phyloP scores from a whole-genome alignment of 305 asterid genomes.

The Ruellia speciosa region DNA sequence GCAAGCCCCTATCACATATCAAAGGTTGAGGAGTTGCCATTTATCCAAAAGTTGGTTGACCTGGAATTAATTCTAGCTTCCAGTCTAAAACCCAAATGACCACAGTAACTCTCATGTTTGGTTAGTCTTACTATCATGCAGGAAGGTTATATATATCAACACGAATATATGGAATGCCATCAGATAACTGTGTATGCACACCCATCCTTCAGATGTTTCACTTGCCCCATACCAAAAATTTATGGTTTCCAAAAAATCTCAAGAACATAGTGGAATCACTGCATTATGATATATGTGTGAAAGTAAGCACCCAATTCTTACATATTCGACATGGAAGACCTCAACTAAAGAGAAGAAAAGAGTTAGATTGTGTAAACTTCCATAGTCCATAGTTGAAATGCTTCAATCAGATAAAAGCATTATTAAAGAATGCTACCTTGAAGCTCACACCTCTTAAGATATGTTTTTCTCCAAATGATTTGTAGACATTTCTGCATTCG shows the following conservation, averaged over 20 bases:
- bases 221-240: not conserved
- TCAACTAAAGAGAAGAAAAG: not conserved
- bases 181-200: not conserved
- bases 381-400: not conserved
- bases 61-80: too few relatives aligned
- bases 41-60: too few relatives aligned
- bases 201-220: not conserved
- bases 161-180: too few relatives aligned
- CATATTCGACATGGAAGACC: not conserved
- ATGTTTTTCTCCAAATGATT: slow-evolving; percentile 91
- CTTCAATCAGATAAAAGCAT: not conserved
- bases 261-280: too few relatives aligned
- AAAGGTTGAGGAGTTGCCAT: too few relatives aligned
- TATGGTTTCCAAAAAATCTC: too few relatives aligned
- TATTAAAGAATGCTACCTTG: slow-evolving; percentile 50
- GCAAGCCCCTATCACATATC: too few relatives aligned
- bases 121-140: too few relatives aligned
- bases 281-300: too few relatives aligned
- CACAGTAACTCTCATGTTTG: too few relatives aligned
- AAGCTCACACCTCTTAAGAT: slow-evolving; percentile 93
- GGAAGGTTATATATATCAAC: too few relatives aligned
- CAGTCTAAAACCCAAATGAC: too few relatives aligned
- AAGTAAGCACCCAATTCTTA: not conserved
- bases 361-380: not conserved
- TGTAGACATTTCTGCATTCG: slow-evolving; percentile 83